Evolutionary conservation across 2,329 filamentous ascomycete species (phyloP).

Genomic region (Exophiala calicioides): DNA sequence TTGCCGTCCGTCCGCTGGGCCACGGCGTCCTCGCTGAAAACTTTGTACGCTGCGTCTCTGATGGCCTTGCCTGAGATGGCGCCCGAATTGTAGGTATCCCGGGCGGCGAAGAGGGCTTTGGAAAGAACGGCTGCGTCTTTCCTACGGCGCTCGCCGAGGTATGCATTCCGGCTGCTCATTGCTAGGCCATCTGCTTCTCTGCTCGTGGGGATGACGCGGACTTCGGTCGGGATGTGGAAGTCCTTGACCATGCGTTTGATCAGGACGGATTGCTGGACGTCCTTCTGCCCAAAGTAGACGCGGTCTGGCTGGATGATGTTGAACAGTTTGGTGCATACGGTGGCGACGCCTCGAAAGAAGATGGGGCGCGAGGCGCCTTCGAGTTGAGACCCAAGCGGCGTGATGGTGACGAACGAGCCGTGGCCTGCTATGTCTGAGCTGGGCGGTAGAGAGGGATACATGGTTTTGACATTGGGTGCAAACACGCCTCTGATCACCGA

Average conservation of each 20-base stretch:
- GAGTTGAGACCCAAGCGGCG: conserved; percentile 75
- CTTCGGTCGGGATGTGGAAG: conserved; percentile 74
- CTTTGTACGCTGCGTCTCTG: conserved; percentile 67
- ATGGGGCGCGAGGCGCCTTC: conserved; percentile 86
- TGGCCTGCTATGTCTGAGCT: conserved; percentile 70
- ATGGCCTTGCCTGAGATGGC: conserved; percentile 63
- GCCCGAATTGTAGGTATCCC: conserved; percentile 62
- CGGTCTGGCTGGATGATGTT: conserved; percentile 76
- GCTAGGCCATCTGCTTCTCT: conserved; percentile 82
- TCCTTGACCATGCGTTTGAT: conserved; percentile 85
- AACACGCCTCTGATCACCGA: conserved; percentile 72
- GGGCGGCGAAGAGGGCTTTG: conserved; percentile 69
- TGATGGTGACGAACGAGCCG: conserved; percentile 89
- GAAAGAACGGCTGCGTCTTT: conserved; percentile 71
- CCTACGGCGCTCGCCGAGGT: conserved; percentile 75
- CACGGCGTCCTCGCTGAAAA: conserved; percentile 50
- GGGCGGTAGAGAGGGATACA: conserved; percentile 84
- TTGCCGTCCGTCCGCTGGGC: conserved; percentile 35
- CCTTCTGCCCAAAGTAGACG: conserved; percentile 96
- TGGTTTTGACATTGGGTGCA: conserved; percentile 75
- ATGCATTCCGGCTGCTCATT: conserved; percentile 90
- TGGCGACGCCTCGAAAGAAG: conserved; percentile 95
- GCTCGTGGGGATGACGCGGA: conserved; percentile 72
- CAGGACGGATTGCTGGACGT: conserved; percentile 92
- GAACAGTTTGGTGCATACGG: conserved; percentile 92